Conservation (phyloP, 352 stramenopile genomes). For the Aphanomyces stellatus region DNA sequence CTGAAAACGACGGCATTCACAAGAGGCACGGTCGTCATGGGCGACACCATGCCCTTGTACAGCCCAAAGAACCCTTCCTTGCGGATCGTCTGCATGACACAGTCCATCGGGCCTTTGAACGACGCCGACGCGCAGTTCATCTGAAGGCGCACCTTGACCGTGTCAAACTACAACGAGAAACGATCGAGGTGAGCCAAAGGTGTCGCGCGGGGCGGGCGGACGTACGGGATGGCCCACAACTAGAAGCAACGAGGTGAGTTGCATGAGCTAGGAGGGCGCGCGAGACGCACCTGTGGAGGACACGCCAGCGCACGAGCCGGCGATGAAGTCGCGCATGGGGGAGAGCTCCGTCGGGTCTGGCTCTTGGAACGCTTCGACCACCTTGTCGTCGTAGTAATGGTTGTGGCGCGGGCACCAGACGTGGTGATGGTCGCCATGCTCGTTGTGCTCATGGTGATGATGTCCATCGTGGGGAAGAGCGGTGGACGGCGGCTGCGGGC, state of each 20-base stretch:
- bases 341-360: background rate
- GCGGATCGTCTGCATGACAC: slow-evolving; percentile 14
- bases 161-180: slow-evolving; percentile 12
- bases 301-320: slow-evolving; percentile 6
- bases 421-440: background rate
- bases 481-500: background rate
- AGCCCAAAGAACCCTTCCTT: slow-evolving; percentile 14
- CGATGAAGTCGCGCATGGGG: slow-evolving; percentile 4
- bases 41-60: slow-evolving; percentile 15
- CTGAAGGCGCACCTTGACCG: slow-evolving; percentile 14
- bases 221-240: slow-evolving; percentile 14
- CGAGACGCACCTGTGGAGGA: background rate
- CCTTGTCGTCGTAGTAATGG: slow-evolving; percentile 13
- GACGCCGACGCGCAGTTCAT: slow-evolving; percentile 11
- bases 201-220: background rate
- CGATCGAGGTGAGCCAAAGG: background rate
- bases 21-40: slow-evolving; percentile 12
- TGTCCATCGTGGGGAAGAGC: background rate
- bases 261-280: background rate
- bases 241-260: background rate
- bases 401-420: slow-evolving; percentile 15
- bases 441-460: background rate
- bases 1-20: slow-evolving; percentile 13
- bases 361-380: background rate
- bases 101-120: slow-evolving; percentile 13